Evolutionary conservation across 306 rosid species (phyloP).

Genomic region (Pyrus bretschneideri): DNA sequence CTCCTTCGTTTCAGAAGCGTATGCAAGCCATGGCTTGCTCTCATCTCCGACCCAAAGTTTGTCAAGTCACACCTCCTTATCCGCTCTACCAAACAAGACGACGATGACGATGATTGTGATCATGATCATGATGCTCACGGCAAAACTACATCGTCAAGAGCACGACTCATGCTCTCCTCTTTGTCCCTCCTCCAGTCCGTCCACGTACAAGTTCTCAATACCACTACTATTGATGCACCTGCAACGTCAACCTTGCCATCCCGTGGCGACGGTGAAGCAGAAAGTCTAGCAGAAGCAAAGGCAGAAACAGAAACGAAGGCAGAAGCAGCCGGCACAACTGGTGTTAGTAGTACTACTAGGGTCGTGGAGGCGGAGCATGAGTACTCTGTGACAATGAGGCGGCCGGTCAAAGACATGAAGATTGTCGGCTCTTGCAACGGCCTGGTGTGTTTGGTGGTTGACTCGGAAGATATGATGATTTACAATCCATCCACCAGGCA

Average conservation of each 20-base stretch:
- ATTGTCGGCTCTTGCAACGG: slow-evolving; percentile 10
- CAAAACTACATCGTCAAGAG: neutral
- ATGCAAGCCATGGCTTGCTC: slow-evolving; percentile 12
- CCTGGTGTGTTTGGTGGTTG: slow-evolving; percentile 3
- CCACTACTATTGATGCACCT: neutral
- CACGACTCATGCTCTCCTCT: slow-evolving; percentile 3
- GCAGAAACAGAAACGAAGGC: neutral
- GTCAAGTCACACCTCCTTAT: slow-evolving; percentile 7
- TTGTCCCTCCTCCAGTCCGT: neutral
- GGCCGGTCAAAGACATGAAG: neutral
- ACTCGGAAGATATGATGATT: neutral
- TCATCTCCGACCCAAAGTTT: slow-evolving; percentile 11
- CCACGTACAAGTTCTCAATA: neutral
- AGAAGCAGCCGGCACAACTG: neutral
- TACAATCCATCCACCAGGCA: slow-evolving; percentile 14
- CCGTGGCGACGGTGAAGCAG: too few species aligned
- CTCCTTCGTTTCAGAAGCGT: slow-evolving; percentile 12
- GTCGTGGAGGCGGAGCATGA: neutral
- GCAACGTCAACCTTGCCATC: too few species aligned
- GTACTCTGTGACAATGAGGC: neutral
- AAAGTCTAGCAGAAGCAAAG: too few species aligned
- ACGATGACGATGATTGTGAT: neutral
- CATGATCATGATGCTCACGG: neutral
- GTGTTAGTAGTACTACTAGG: neutral
- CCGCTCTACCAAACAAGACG: neutral